Conservation (phyloP, 2,329 filamentous ascomycete species). For the Thermoascus crustaceus region DNA sequence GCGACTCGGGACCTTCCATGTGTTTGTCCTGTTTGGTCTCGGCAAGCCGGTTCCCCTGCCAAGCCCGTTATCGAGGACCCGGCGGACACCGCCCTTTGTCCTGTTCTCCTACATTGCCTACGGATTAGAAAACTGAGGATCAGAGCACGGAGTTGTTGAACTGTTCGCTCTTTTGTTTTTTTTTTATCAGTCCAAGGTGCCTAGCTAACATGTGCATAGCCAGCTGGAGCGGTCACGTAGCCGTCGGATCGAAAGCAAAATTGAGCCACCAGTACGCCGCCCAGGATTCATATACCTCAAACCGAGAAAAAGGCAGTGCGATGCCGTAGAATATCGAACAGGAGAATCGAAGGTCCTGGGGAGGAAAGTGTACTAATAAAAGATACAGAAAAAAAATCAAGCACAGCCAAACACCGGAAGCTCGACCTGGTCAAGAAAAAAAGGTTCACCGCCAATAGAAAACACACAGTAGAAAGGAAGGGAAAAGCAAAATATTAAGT, state of each 20-base stretch:
- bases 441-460: constrained; percentile 9
- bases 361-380: neutral
- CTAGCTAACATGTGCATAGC: constrained; percentile 1
- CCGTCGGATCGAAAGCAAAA: neutral
- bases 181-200: neutral
- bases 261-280: constrained; percentile 15
- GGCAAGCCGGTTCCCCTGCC: constrained; percentile 8
- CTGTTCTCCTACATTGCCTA: neutral
- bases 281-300: constrained; percentile 6
- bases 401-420: constrained; percentile 2
- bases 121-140: neutral
- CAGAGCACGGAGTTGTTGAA: neutral
- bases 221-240: constrained; percentile 1
- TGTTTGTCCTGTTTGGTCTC: constrained; percentile 20
- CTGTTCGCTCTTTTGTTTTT: constrained; percentile 2
- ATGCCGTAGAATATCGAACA: constrained; percentile 14
- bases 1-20: constrained; percentile 9
- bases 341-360: constrained; percentile 2
- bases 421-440: constrained; percentile 4
- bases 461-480: constrained; percentile 16
- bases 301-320: constrained; percentile 6
- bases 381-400: constrained; percentile 2
- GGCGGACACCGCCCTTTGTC: neutral
- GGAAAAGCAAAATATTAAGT: constrained; percentile 19
- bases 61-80: neutral